Evolutionary conservation across 2,329 filamentous ascomycete genomes (phyloP), one percentile per base, ranked within the genome.

Genomic region (Gaeumannomyces sp.): DNA sequence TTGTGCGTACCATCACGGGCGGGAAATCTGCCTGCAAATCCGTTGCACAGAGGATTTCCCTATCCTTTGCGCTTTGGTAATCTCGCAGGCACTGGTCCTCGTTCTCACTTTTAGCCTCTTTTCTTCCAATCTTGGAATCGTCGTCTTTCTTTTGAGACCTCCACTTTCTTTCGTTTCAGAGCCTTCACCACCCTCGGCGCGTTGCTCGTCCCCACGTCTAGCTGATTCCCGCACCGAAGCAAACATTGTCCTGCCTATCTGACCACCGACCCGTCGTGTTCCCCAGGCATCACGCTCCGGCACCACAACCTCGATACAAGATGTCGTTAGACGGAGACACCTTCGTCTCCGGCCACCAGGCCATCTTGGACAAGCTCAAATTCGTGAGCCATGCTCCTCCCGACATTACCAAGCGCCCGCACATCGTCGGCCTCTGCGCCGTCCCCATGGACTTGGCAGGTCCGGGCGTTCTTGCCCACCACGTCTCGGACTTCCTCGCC

Each of bases 381-480:
- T 69, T 64, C 62, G 33, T 60, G 29, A 50, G 10, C 57, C 62
- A 64, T 27, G 31, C 62, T 4, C 56, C 56, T 16, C 62, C 62
- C 2, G 62, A 64, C 27, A 45, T 64, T 22, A n/a, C 3, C 29
- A 60, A 50, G 38, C 11, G 25, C 8, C 62, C 62, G 22, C 62
- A 64, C 27, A 38, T 64, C 4, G 57, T 64, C 16, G 62, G 62
- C 28, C 33, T 64, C 28, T 59, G 25, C 56, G 58, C 62, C 14
- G 59, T 45, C 28, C 62, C 62, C 3, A 38, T 50, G 25, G 19
- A 53, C 4, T 29, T n/a, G n/a, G 62, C 62, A 13, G 57, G 62
- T 11, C 57, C n/a, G 3, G 25, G 19, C 16, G 25, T 11, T 8
- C 35, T 64, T 27, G 62, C 57, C 19, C 45, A 45, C 33, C 58